Base-by-base conservation (phyloP, 2,329 filamentous ascomycete genomes). In the Sordariomycetes sp. region DNA sequence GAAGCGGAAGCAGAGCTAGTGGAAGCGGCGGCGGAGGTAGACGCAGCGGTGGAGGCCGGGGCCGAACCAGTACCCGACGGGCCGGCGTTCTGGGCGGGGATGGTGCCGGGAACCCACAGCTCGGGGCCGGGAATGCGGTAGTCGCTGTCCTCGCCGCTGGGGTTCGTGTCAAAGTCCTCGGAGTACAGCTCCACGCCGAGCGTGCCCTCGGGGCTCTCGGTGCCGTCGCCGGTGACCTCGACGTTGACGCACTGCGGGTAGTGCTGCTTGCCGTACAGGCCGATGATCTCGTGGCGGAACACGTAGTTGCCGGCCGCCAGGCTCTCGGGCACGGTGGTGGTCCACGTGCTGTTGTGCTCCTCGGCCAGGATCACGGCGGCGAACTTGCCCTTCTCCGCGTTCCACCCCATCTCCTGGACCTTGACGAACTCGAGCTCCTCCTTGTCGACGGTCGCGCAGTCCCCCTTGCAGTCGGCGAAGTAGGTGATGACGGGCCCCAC, bases 401-500 rank as follows among this genome's bases (percentile, higher is more conserved):
- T 70, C 59, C 82, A 84, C 57, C 82, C 83, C 34, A 68, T 70
- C 62, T 78, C 73, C 25, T 76, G 75, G 59, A 86, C 79, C 77
- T 87, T 87, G 75, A 81, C 79, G 69, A 78, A 85, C 61, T 76
- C 67, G 37, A 85, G 74, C n/a, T 68, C 65, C 5, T 68, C 68
- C 70, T 81, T 79, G 69, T 79, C 76, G 57, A 79, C 76, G 8
- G 70, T 70, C 24, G 74, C 69, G 66, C 79, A 85, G 66, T 83
- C 78, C 25, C 75, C 78, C 24, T 59, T 61, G 69, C 78, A 80
- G 62, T 76, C 74, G 60, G 82, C 83, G 43, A 86, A 71, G 72
- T 85, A 85, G 66, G 78, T 77, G 62, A 85, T 75, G 63, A 85
- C 75, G 20, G 82, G 82, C 2, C 82, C 82, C 62, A 84, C 76